Conservation (phyloP, 148 eudicot genomes). For the Chenopodium suecicum region DNA sequence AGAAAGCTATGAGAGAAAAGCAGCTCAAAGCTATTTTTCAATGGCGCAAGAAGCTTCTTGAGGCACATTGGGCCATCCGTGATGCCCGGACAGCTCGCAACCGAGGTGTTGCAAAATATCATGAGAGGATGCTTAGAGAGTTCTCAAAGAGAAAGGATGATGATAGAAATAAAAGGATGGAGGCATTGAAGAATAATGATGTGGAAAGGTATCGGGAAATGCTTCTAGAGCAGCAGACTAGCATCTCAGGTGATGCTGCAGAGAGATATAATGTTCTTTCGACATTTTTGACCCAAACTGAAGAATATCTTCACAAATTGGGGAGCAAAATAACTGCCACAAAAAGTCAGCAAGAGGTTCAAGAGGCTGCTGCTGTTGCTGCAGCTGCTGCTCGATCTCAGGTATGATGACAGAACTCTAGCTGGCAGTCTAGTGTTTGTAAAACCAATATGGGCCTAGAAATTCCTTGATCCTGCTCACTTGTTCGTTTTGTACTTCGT, state of each 20-base stretch:
- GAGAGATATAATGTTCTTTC: conserved; percentile 93
- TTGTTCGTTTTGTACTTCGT: neutral
- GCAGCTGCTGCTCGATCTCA: conserved; percentile 86
- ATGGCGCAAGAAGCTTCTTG: conserved; percentile 99
- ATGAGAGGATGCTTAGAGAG: conserved; percentile 94
- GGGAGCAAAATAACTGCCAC: conserved; percentile 96
- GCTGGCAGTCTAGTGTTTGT: neutral
- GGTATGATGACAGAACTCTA: conserved; percentile 40
- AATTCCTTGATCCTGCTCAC: neutral
- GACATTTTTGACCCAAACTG: conserved; percentile 91
- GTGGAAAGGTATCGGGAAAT: conserved; percentile 96
- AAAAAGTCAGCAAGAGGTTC: conserved; percentile 96
- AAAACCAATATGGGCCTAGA: neutral
- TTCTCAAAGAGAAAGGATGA: conserved; percentile 95
- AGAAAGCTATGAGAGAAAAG: conserved; percentile 88
- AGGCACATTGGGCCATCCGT: conserved; percentile 94
- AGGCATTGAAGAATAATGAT: conserved; percentile 97
- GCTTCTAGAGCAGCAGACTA: conserved; percentile 97
- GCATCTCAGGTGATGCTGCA: conserved; percentile 91
- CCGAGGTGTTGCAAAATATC: conserved; percentile 95
- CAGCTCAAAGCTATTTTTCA: conserved; percentile 85
- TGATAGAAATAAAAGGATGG: conserved; percentile 86
- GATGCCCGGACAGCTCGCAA: conserved; percentile 97
- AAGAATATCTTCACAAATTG: conserved; percentile 91
- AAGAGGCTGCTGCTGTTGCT: conserved; percentile 89